Evolutionary conservation across 208 protist genomes (phyloP), one percentile per base, ranked within the genome.

Genomic region (Leishmania gerbilli): DNA sequence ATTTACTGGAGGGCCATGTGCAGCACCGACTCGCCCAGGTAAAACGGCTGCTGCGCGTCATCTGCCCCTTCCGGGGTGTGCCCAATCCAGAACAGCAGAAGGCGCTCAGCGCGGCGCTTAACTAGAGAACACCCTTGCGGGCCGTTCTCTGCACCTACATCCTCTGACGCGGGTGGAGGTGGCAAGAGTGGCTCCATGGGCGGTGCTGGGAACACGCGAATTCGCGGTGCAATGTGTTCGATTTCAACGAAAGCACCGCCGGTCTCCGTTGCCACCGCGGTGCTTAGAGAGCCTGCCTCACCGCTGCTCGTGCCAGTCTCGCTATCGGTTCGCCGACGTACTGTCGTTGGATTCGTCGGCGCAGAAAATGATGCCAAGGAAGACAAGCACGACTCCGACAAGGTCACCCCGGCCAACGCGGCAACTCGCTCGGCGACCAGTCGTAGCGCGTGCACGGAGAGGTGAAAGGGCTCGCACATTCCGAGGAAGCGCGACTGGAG

Each of bases 1-100:
- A 34, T 27, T 37, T 27, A 27, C 19, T 13, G 60, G 19, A 64
- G 51, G 2, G 51, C 17, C 17, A 6, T 40, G 11, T 64, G 19
- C 24, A 77, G 74, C 31, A 65, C 17, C 1, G 65, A 9, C 47
- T 91, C 87, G 4, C 85, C 84, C 15, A 97, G 60, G 82, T 97
- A 97, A 84, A 92, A 89, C 0, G 94, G 94, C 76, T 97, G 89
- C 49, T 77, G 69, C 1, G 15, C 71, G 74, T 92, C 89, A 19
- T 83, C 71, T 34, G 85, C 81, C 34, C 79, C 77, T 5, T 83
- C 81, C 7, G 87, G 88, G 27, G 94, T 83, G 79, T 89, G 84
- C 17, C 92, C 94, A 76, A 96, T 95, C 94, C 94, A 97, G 77
- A 97, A 97, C 5, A 97, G 84, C n/a, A 97, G 77, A 56, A 95